A percentile compares a stretch with the other conserved stretches of the same genome.
phyloP scores from a whole-genome alignment of 2,329 filamentous ascomycete species.

The Beauveria scarabaeidicola region DNA sequence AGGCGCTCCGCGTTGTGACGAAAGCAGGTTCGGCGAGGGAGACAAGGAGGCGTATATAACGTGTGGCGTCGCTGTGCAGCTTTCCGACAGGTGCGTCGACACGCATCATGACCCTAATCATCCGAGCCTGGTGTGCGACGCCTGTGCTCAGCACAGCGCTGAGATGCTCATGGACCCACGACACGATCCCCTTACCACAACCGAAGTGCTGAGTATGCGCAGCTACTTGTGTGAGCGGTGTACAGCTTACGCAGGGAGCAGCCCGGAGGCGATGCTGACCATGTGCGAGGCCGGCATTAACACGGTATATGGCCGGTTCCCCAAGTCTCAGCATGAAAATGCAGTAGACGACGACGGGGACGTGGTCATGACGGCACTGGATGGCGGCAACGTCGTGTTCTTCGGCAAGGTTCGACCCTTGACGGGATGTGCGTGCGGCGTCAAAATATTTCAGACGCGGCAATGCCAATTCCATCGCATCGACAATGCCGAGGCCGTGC shows the following conservation, averaged over 20 bases:
- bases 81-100: neutral
- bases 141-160: conserved; percentile 20
- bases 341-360: neutral
- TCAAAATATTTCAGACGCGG: conserved; percentile 24
- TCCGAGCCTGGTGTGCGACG: conserved; percentile 15
- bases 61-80: neutral
- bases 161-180: conserved; percentile 13
- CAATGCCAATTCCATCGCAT: conserved; percentile 30
- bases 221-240: conserved; percentile 29
- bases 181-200: conserved; percentile 10
- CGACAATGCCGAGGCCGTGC: conserved; percentile 18
- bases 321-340: neutral
- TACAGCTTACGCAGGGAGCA: conserved; percentile 10
- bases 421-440: conserved; percentile 31
- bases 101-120: neutral
- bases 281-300: conserved; percentile 13
- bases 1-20: neutral
- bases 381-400: neutral
- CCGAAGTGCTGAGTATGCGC: conserved; percentile 25
- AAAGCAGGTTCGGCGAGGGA: neutral
- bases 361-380: neutral
- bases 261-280: neutral
- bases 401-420: conserved; percentile 14
- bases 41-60: neutral
- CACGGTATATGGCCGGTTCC: conserved; percentile 16